Evolutionary conservation across 352 stramenopile genomes (phyloP), one percentile per base, ranked within the genome.

Genomic region (Aphanomyces euteiches): DNA sequence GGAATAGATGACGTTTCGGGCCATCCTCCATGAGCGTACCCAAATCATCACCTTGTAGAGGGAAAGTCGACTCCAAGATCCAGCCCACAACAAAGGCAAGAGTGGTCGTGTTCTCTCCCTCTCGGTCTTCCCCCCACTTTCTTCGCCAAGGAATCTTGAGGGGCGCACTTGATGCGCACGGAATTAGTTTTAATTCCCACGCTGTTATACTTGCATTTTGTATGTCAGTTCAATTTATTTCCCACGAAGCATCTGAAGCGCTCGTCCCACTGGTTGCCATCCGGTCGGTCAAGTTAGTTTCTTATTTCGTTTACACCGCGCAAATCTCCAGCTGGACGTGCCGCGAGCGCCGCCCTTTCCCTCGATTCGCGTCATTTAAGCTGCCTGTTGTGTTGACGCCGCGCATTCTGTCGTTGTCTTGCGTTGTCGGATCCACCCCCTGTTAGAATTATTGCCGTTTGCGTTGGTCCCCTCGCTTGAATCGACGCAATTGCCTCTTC

Each of bases 281-380:
- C 54, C 54, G 54, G 54, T 61, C 54, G 39, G 54, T 61, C 54
- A 61, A 19, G 12, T 12, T 41, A 61, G 54, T 61, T 61, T 61
- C 54, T 61, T 61, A 61, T 61, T 61, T 61, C 21, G 54, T 61
- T 45, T 61, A 61, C 54, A 61, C 34, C 54, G 19, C 7, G 17
- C 54, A 61, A 15, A 19, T 17, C 54, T 15, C 43, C 28, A 50
- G 43, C 10, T 12, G 43, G n/a, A 12, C 13, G 17, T 37, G 17
- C 19, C 54, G 54, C 54, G 15, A 28, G 28, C 28, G 28, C 28
- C 28, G 2, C 28, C 28, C 28, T 28, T 28, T 28, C 28, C 28
- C 28, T 28, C 28, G 28, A 28, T 28, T 28, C 28, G 28, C 28
- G 28, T 28, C 28, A 28, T 28, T 28, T 28, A 28, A 28, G 28